Evolutionary conservation across 2,329 filamentous ascomycete genomes (phyloP).

Genomic region (Neoarthrinium moseri): DNA sequence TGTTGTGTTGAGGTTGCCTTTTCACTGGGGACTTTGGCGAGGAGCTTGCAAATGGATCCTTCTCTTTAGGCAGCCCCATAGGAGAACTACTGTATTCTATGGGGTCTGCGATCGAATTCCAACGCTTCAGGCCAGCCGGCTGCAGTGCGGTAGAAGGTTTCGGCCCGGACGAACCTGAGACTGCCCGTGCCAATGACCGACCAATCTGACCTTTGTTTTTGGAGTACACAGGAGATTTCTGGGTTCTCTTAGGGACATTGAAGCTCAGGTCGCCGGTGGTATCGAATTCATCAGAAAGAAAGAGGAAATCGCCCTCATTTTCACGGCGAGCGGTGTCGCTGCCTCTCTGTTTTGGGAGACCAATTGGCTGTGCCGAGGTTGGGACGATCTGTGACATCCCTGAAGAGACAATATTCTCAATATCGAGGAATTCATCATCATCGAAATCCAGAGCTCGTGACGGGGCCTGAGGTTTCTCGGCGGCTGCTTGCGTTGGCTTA

Average conservation of each 20-base stretch:
- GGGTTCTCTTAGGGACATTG: constrained; percentile 19
- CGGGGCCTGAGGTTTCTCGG: not conserved
- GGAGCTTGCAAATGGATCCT: constrained; percentile 17
- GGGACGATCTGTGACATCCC: too few species aligned
- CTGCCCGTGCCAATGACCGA: constrained; percentile 13
- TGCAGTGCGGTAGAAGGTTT: constrained; percentile 10
- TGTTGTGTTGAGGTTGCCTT: not conserved
- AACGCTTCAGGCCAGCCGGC: constrained; percentile 16
- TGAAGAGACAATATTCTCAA: not conserved
- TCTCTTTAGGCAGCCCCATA: constrained; percentile 4
- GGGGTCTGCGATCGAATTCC: constrained; percentile 22
- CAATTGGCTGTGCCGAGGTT: too few species aligned
- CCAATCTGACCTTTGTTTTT: constrained; percentile 5
- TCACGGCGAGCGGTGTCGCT: constrained; percentile 2
- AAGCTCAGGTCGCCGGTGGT: constrained; percentile 36
- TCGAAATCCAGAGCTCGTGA: constrained; percentile 15
- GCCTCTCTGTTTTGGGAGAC: too few species aligned
- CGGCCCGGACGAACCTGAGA: constrained; percentile 13
- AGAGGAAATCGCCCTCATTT: constrained; percentile 27
- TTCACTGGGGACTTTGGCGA: constrained; percentile 19
- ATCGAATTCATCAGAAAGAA: constrained; percentile 41
- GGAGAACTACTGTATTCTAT: constrained; percentile 29
- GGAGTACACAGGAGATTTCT: constrained; percentile 11
- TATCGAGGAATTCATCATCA: constrained; percentile 4
- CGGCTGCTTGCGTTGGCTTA: constrained; percentile 9